Percentiles rank a stretch among this genome's conserved stretches.
These are phyloP conservation scores for Fusarium sp. DNA, from an alignment of 2,329 filamentous ascomycete genomes.

Conservation along the genomic window DNA sequence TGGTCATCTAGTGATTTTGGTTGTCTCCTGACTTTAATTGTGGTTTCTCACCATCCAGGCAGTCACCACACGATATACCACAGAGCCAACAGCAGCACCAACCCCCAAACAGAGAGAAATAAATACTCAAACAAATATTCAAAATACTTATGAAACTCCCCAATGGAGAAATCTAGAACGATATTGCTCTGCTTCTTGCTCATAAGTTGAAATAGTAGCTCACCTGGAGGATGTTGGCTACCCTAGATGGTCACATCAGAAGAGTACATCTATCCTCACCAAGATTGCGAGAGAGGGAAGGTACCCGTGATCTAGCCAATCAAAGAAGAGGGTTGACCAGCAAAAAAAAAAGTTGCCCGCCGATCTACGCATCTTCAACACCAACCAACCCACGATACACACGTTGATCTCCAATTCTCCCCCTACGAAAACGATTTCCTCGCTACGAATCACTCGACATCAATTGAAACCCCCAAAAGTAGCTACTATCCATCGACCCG, in stretches of 20 bases:
- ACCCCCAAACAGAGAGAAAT: too few species aligned
- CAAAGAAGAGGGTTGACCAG: not conserved
- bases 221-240: not conserved
- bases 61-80: too few species aligned
- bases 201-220: not conserved
- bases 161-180: too few species aligned
- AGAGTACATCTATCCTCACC: not conserved
- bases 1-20: too few species aligned
- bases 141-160: too few species aligned
- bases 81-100: too few species aligned
- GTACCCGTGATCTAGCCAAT: slow-evolving; percentile 1
- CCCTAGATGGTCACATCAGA: not conserved
- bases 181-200: too few species aligned
- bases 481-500: not conserved
- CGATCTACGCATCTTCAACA: slow-evolving; percentile 28
- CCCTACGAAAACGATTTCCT: not conserved
- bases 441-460: not conserved
- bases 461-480: not conserved
- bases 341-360: slow-evolving; percentile 36
- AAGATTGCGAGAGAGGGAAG: not conserved
- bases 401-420: not conserved
- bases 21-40: too few species aligned
- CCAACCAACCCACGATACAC: slow-evolving; percentile 19
- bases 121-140: too few species aligned
- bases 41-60: too few species aligned